Evolutionary conservation across 306 rosid genomes (phyloP).

Genomic region (Prosopis cineraria): DNA sequence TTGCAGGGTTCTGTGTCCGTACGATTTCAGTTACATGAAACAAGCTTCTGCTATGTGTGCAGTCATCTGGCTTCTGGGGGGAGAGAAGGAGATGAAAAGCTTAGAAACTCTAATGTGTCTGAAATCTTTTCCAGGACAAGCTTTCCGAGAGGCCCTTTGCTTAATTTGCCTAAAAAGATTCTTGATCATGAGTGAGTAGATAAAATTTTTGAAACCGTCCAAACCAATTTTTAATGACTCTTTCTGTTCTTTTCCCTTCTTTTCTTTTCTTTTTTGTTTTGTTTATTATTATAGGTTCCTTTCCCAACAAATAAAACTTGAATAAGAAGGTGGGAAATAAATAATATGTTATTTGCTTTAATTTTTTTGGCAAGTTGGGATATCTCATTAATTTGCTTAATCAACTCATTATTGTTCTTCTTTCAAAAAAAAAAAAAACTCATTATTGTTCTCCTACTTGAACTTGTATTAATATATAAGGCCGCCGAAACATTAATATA

Average conservation of each 20-base stretch:
- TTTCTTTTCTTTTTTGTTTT: slow-evolving; percentile 15
- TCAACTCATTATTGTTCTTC: slow-evolving; percentile 34
- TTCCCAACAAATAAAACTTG: slow-evolving; percentile 36
- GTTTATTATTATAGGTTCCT: slow-evolving; percentile 29
- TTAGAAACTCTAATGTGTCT: slow-evolving; percentile 73
- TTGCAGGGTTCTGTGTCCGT: slow-evolving; percentile 88
- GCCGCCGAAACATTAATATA: slow-evolving; percentile 40
- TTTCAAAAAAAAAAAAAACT: no score
- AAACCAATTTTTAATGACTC: slow-evolving; percentile 19
- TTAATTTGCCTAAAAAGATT: slow-evolving; percentile 73
- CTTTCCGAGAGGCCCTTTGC: slow-evolving; percentile 67
- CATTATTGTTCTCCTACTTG: slow-evolving; percentile 43
- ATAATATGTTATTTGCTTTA: slow-evolving; percentile 18
- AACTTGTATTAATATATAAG: slow-evolving; percentile 44
- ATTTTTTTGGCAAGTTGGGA: slow-evolving; percentile 20
- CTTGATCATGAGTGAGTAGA: slow-evolving; percentile 75
- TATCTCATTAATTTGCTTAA: not conserved
- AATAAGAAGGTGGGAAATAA: slow-evolving; percentile 35
- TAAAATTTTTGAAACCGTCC: slow-evolving; percentile 37
- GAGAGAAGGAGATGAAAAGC: slow-evolving; percentile 66
- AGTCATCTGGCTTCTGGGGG: slow-evolving; percentile 91
- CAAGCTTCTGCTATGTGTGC: slow-evolving; percentile 90
- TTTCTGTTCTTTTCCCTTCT: not conserved
- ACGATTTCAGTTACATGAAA: slow-evolving; percentile 71
- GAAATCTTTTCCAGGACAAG: slow-evolving; percentile 72